Evolutionary conservation across 2,329 filamentous ascomycete species (phyloP), one percentile per base, ranked within the genome.

Genomic region (Xylaria multiplex): DNA sequence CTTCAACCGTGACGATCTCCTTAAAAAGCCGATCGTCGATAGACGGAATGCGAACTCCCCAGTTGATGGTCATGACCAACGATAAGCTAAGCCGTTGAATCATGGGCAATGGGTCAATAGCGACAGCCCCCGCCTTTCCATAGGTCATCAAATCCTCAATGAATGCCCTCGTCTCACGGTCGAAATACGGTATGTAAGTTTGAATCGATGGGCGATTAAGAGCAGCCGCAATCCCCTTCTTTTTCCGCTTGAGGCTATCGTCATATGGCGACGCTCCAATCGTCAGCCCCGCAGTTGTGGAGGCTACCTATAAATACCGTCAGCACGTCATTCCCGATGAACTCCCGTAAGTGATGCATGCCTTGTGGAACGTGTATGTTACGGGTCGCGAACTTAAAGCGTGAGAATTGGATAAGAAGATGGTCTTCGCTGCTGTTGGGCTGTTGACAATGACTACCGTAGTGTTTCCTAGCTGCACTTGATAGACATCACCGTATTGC

Each of bases 201-300:
- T 93, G 90, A 1, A 92, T 87, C 0, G 91, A 89, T 0, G 91
- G 91, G 0, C 90, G 85, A 76, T 94, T 94, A 24, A 95, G 83
- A 0, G 92, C 91, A 0, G 91, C 93, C 3, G 90, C 91, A 1
- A 91, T 92, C 0, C 91, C 91, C 80, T 93, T 94, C 68, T 92
- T 87, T 9, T 91, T 86, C 27, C 84, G 82, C 77, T 94, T 95
- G 79, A 91, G 93, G 2, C 89, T 92, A 57, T 93, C 91, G 68
- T 94, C 91, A 90, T 92, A 96, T 0, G 92, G 92, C 0, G 91
- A 93, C 0, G 92, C 93, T 1, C 92, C 92, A 67, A 96, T 93
- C 0, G 92, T 95, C 78, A 93, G 91, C 6, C 91, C 91, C 71
- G 93, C 90, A 0, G 90, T 92, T 40, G 84, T 88, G 1, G 91